Evolutionary conservation across 2,329 filamentous ascomycete species (phyloP), one percentile per base, ranked within the genome.

Genomic region (Colletotrichum tropicicola): DNA sequence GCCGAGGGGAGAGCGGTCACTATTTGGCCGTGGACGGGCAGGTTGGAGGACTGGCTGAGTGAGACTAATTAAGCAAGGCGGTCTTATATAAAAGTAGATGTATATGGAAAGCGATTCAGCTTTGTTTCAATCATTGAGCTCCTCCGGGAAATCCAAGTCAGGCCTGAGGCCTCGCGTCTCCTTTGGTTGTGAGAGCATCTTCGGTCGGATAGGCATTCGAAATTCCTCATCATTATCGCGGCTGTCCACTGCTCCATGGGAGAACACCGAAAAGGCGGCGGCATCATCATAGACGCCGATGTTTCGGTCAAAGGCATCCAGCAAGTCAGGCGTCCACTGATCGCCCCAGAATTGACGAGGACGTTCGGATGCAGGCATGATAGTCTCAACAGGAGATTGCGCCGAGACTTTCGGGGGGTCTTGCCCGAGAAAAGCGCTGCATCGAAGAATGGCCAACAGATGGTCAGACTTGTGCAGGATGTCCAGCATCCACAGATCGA

Each of bases 401-500:
- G n/a, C n/a, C n/a, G n/a, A n/a, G n/a, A n/a, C n/a, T n/a, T n/a
- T n/a, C n/a, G n/a, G n/a, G n/a, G n/a, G n/a, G 32, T 13, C 13
- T 35, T 4, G 32, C 3, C 13, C 32, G 2, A 35, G 12, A 35
- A 35, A 23, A 2, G 51, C 51, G 23, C 51, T 27, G 15, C 49
- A 53, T 10, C 49, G 32, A 0, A 53, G 1, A 19, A 53, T 53
- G 35, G n/a, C 49, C 5, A 53, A 5, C 0, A 53, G 21, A 3
- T 53, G 49, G 21, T 53, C 49, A 13, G 49, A 53, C 32, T 53
- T 41, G 25, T 53, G 49, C 15, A 53, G 49, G 6, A 53, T 21
- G 17, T 53, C 49, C 13, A 53, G 23, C 49, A 53, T 39, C 49
- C 49, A 53, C 23, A 53, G 6, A 19, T 53, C 23, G 15, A 53